Evolutionary conservation across 257 asterid species (phyloP), one percentile per base, ranked within the genome.

Genomic region (Solanum commersonii): DNA sequence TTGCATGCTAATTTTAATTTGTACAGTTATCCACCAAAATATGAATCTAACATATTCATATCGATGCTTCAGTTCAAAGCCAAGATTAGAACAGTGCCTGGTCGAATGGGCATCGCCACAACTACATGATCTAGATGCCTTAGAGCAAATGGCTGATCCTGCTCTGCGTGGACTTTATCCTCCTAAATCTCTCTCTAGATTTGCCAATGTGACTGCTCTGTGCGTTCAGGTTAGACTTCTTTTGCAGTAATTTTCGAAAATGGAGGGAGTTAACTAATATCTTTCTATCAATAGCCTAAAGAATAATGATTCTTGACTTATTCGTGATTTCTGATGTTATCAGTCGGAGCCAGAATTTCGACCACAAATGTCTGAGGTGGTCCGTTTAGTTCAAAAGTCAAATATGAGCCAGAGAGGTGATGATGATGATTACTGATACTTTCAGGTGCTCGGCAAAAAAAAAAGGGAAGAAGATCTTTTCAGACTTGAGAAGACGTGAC

Each of bases 91-190:
- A 88, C 95, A 92, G 59, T 84, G 88, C 37, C 91, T 94, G 56
- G 95, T 87, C 31, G 90, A 89, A 73, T 94, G 96, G 95, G 94
- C 96, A 9, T 60, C 94, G 11, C 95, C 95, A 1, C 94, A 91
- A 86, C 95, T 94, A 74, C 94, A 93, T 88, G 96, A 94, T 84
- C 90, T 90, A 20, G 96, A 94, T 87, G 93, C 93, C 79, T 87
- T 94, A 89, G 91, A 86, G n/a, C 89, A 73, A 83, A 92, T 92
- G 91, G 96, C 88, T 40, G 96, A 94, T 87, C 96, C 95, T 82
- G 94, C 92, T 5, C 87, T 94, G 35, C 85, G 91, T 29, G 96
- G 96, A 60, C 84, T 92, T 79, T 94, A 92, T 87, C 93, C 96
- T 72, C 92, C 92, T 37, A 91, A 91, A 81, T 92, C 94, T 27